These are phyloP conservation scores for Grosmannia serpens DNA, from an alignment of 2,329 filamentous ascomycete genomes.

Conservation along the genomic window DNA sequence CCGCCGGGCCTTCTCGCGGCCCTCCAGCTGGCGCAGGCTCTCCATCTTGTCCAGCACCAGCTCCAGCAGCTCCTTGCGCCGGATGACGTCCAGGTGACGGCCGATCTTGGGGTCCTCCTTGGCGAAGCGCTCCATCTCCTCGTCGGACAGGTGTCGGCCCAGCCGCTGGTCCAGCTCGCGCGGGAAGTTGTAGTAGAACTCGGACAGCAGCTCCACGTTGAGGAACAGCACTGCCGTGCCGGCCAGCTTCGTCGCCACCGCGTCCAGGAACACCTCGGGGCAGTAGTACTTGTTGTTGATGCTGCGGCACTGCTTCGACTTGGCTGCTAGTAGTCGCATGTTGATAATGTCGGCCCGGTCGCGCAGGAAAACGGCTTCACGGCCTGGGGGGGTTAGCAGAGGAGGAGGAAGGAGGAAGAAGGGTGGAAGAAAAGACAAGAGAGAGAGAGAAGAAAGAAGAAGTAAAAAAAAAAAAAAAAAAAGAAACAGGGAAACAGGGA, in stretches of 20 bases:
- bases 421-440: background rate
- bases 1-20: constrained; percentile 46
- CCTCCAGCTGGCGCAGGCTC: constrained; percentile 72
- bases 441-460: background rate
- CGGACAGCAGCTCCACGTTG: constrained; percentile 89
- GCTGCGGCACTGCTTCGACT: constrained; percentile 77
- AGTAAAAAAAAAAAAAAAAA: constrained; percentile 11
- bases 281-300: constrained; percentile 92
- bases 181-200: constrained; percentile 97
- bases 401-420: background rate
- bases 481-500: background rate
- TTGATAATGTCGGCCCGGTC: constrained; percentile 84
- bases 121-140: constrained; percentile 81
- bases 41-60: constrained; percentile 95
- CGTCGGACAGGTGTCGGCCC: constrained; percentile 64
- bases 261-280: constrained; percentile 94
- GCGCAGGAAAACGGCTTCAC: constrained; percentile 86
- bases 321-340: constrained; percentile 78
- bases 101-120: constrained; percentile 86
- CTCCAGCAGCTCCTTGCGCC: constrained; percentile 84
- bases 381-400: constrained; percentile 43
- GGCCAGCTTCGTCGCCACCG: constrained; percentile 88
- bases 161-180: constrained; percentile 81
- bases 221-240: constrained; percentile 93
- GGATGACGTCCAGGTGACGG: constrained; percentile 82